Conservation (phyloP, 1,284 basidiomycete genomes). For the Apiotrichum porosum region DNA sequence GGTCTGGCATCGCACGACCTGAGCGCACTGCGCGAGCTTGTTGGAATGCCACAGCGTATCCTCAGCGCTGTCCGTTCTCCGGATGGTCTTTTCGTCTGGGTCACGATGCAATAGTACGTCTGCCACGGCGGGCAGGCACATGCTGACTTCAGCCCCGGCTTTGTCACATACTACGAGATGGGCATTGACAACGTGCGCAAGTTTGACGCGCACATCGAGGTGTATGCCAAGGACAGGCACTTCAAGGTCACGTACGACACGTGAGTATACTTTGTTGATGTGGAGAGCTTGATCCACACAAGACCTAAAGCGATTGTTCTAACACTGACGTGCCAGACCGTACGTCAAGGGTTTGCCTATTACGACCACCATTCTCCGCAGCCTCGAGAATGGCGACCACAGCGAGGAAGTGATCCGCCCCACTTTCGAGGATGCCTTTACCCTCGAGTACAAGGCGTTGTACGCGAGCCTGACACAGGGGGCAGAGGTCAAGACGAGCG, state of each 20-base stretch:
- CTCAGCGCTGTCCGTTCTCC: conserved; percentile 26
- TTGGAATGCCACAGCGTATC: conserved; percentile 43
- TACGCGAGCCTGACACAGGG: conserved; percentile 36
- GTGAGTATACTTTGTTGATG: conserved; percentile 20
- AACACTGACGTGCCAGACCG: conserved; percentile 25
- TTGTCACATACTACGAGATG: conserved; percentile 43
- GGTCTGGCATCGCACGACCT: conserved; percentile 47
- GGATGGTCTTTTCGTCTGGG: conserved; percentile 9
- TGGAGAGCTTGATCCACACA: too few relatives aligned
- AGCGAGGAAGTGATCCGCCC: conserved; percentile 38
- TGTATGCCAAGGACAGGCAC: conserved; percentile 46
- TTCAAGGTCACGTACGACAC: conserved; percentile 49
- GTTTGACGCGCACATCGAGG: conserved; percentile 51
- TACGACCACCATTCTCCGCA: conserved; percentile 39
- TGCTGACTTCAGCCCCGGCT: conserved; percentile 20
- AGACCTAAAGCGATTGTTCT: not conserved
- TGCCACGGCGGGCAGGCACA: too few relatives aligned
- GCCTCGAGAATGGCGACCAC: conserved; percentile 33
- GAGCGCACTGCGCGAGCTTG: conserved; percentile 49
- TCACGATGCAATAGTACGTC: conserved; percentile 13
- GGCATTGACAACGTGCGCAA: conserved; percentile 46
- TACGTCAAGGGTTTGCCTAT: conserved; percentile 50
- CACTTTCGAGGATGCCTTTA: conserved; percentile 49
- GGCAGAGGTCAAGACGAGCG: conserved; percentile 34
- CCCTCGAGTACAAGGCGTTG: conserved; percentile 40